Percentiles rank a stretch among this genome's conserved stretches.
Conservation (phyloP, 345 rosid species). For the Salix udensis region DNA sequence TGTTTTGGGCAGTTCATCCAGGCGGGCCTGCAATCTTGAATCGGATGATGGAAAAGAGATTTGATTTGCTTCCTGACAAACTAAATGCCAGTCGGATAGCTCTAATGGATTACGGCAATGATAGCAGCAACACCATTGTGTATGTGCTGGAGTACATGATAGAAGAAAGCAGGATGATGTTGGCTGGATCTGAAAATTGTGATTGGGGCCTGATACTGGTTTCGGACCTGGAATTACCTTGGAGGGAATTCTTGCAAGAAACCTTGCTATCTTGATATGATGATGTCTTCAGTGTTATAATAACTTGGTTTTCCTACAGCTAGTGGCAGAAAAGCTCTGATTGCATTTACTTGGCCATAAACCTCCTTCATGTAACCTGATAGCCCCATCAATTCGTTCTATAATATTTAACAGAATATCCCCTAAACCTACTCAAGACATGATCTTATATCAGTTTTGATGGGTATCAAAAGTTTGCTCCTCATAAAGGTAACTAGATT, state of each 20-base stretch:
- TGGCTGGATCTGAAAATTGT: conserved; percentile 19
- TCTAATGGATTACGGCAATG: conserved; percentile 87
- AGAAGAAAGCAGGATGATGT: conserved; percentile 58
- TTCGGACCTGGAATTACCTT: conserved; percentile 95
- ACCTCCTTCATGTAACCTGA: not conserved
- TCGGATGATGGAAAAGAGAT: conserved; percentile 70
- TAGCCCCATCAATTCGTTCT: not conserved
- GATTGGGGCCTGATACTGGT: conserved; percentile 89
- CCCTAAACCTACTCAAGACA: not conserved
- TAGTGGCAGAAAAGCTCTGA: not conserved
- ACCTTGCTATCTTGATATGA: conserved; percentile 38
- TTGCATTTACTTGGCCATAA: not conserved
- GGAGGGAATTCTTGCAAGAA: conserved; percentile 93
- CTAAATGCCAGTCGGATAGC: conserved; percentile 80
- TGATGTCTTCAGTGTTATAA: not conserved
- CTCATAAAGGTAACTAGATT: not conserved
- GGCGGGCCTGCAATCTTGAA: conserved; percentile 97
- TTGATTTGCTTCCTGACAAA: conserved; percentile 67
- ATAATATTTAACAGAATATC: not conserved
- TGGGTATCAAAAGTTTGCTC: not conserved
- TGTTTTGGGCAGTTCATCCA: conserved; percentile 99
- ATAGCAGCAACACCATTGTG: conserved; percentile 88
- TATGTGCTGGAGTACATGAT: conserved; percentile 88
- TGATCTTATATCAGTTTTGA: not conserved
- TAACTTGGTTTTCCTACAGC: not conserved